A percentile compares a stretch with the other conserved stretches of the same genome.
Evolutionary conservation across 306 rosid genomes (phyloP).

Genomic region (Cyamopsis tetragonoloba): DNA sequence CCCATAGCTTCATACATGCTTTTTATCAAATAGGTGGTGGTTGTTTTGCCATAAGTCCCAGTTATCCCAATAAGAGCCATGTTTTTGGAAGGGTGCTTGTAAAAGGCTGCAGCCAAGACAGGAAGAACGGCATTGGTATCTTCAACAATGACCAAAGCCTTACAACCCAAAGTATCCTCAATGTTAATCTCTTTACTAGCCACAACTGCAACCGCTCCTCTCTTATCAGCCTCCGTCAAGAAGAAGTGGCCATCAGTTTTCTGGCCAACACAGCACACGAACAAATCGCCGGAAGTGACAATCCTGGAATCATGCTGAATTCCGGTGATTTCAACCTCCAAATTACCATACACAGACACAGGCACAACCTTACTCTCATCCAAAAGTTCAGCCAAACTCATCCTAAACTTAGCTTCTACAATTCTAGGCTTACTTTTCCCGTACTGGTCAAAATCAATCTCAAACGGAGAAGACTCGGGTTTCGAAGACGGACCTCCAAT

Average conservation of each 20-base stretch:
- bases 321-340: conserved; percentile 85
- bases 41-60: conserved; percentile 84
- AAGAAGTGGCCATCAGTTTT: conserved; percentile 63
- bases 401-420: conserved; percentile 77
- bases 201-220: conserved; percentile 90
- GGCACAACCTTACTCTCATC: conserved; percentile 97
- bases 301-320: conserved; percentile 85
- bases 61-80: conserved; percentile 81
- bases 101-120: conserved; percentile 76
- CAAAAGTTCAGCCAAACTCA: conserved; percentile 82
- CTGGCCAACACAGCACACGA: conserved; percentile 68
- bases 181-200: conserved; percentile 92
- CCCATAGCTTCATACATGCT: conserved; percentile 95
- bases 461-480: conserved; percentile 53
- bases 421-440: conserved; percentile 70
- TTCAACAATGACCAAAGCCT: conserved; percentile 93
- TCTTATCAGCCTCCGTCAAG: conserved; percentile 93
- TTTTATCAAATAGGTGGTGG: conserved; percentile 68
- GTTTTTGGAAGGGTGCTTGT: conserved; percentile 72
- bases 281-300: conserved; percentile 73
- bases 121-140: conserved; percentile 73
- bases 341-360: conserved; percentile 72
- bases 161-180: conserved; percentile 76
- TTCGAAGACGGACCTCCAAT: conserved; percentile 28
- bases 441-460: conserved; percentile 73